These are phyloP conservation scores for Tolypocladium ophioglossoides DNA, from an alignment of 2,329 filamentous ascomycete species.

Conservation along the genomic window DNA sequence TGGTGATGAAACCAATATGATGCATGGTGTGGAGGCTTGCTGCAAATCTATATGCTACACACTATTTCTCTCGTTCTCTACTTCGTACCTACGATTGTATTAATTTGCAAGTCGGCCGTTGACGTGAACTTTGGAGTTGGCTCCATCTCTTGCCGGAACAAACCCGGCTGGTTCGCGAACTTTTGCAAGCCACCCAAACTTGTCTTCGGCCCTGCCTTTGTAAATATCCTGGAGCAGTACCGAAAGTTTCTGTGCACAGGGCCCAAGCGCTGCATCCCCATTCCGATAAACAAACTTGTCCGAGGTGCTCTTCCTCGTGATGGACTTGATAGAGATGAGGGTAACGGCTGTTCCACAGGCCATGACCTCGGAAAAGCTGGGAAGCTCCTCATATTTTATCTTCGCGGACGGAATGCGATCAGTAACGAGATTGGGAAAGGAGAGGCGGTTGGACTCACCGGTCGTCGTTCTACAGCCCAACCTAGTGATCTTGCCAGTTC, in stretches of 20 bases:
- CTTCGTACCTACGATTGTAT: no score
- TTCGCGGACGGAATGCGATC: neutral
- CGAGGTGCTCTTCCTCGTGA: neutral
- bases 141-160: neutral
- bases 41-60: no score
- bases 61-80: no score
- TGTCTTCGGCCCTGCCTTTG: neutral
- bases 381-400: neutral
- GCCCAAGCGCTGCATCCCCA: neutral
- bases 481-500: constrained; percentile 46
- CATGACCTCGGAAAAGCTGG: neutral
- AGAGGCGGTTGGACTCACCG: neutral
- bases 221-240: neutral
- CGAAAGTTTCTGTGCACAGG: neutral
- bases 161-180: neutral
- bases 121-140: no score
- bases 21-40: no score
- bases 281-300: neutral
- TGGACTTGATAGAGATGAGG: neutral
- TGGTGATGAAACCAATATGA: no score
- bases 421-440: neutral
- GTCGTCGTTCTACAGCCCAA: constrained; percentile 41
- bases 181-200: neutral
- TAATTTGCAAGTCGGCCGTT: no score
- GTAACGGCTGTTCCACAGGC: constrained; percentile 1